Conservation (phyloP, 768 basidiomycete species). For the Floccularia luteovirens region DNA sequence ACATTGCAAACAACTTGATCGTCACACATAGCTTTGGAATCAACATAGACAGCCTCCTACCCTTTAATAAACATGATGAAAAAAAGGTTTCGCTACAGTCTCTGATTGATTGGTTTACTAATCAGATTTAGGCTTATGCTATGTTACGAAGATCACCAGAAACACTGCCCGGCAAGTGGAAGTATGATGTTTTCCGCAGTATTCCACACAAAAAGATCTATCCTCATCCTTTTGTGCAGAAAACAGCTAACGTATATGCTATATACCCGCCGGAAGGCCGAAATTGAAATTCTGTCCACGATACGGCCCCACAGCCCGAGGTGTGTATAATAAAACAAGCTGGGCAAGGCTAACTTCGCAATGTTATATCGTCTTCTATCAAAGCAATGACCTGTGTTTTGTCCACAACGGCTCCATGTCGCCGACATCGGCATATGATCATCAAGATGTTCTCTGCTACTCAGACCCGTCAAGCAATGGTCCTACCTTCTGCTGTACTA, state of each 20-base stretch:
- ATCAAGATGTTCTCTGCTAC: background rate
- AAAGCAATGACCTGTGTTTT: background rate
- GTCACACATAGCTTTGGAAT: constrained; percentile 45
- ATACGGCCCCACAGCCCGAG: too few relatives aligned
- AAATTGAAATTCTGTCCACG: constrained; percentile 67
- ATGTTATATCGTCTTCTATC: background rate
- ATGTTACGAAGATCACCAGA: constrained; percentile 43
- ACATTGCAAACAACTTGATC: background rate
- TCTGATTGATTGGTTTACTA: constrained; percentile 1
- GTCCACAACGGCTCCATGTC: background rate
- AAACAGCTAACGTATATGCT: constrained; percentile 79
- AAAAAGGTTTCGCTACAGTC: constrained; percentile 46
- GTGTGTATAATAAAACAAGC: too few relatives aligned
- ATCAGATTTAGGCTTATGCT: constrained; percentile 40
- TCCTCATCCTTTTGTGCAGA: constrained; percentile 28
- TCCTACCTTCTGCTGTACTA: background rate
- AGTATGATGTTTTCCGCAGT: constrained; percentile 26
- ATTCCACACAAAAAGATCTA: background rate
- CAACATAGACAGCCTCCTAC: constrained; percentile 52
- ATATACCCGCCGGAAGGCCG: constrained; percentile 80
- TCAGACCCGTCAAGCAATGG: background rate
- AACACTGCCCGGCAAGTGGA: constrained; percentile 57
- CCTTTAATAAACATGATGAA: constrained; percentile 64
- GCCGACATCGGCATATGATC: constrained; percentile 3
- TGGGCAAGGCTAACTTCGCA: too few relatives aligned